A percentile compares a stretch with the other conserved stretches of the same genome.
Conservation (phyloP, 306 rosid species). For the Lathyrus tuberosus region DNA sequence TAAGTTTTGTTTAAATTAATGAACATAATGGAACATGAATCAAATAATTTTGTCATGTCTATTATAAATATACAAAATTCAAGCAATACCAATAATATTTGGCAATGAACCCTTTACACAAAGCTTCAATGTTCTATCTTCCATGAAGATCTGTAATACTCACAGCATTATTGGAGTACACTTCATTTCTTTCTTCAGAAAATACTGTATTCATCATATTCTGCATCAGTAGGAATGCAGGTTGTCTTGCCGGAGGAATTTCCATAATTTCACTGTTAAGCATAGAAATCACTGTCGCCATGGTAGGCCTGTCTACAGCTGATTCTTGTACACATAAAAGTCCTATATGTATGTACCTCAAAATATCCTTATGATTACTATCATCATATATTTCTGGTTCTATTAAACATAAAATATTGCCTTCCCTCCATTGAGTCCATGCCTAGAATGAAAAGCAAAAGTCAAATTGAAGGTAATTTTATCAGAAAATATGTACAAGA, state of each 20-base stretch:
- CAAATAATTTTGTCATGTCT: no score
- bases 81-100: not conserved
- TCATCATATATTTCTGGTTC: conserved; percentile 20
- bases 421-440: conserved; percentile 41
- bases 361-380: not conserved
- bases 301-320: conserved; percentile 30
- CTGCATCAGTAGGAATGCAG: conserved; percentile 34
- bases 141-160: conserved; percentile 5
- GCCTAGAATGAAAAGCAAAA: conserved; percentile 28
- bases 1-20: no score
- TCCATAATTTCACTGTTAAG: conserved; percentile 35
- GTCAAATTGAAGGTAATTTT: not conserved
- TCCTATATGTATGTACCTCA: conserved; percentile 41
- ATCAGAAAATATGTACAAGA: not conserved
- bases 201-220: not conserved
- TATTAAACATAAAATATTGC: conserved; percentile 14
- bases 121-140: conserved; percentile 3
- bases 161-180: not conserved
- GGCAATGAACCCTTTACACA: not conserved
- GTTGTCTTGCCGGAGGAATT: conserved; percentile 38
- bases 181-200: not conserved
- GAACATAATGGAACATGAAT: no score
- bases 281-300: conserved; percentile 41
- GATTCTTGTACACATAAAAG: conserved; percentile 47
- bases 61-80: not conserved